Percentiles rank a stretch among this genome's conserved stretches.
phyloP scores from a whole-genome alignment of 2,329 filamentous ascomycete genomes.

The Penicillium sp. region DNA sequence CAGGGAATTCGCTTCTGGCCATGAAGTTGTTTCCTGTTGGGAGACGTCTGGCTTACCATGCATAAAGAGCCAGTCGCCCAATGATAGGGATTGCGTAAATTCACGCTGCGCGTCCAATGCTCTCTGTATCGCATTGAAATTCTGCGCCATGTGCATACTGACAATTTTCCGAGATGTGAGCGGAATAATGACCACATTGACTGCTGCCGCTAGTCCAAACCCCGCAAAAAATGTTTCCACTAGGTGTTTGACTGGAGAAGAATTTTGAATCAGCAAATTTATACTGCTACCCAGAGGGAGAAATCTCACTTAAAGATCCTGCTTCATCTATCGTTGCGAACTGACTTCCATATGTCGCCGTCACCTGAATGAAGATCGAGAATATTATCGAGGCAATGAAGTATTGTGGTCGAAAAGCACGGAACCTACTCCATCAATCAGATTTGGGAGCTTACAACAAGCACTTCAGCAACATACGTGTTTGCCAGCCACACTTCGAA shows the following conservation, averaged over 20 bases:
- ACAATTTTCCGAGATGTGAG: neutral
- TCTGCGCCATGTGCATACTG: neutral
- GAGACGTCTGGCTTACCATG: neutral
- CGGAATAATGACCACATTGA: neutral
- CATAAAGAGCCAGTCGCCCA: neutral
- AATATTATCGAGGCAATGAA: neutral
- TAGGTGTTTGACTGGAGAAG: neutral
- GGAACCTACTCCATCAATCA: neutral
- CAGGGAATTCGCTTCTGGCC: neutral
- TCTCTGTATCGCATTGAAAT: neutral
- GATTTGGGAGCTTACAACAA: neutral
- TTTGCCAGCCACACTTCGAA: neutral
- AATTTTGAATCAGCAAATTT: neutral
- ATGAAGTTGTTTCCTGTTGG: neutral
- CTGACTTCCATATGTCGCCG: neutral
- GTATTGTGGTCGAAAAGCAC: neutral
- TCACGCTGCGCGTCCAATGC: neutral
- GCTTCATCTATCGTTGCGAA: neutral
- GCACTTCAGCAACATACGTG: neutral
- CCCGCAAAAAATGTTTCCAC: neutral
- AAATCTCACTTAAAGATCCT: neutral
- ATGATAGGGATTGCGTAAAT: neutral
- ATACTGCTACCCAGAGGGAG: neutral
- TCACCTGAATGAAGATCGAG: neutral
- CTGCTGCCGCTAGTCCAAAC: neutral